Base-by-base conservation (phyloP, 108 stramenopile genomes). In the Cyclotella distinguenda region DNA sequence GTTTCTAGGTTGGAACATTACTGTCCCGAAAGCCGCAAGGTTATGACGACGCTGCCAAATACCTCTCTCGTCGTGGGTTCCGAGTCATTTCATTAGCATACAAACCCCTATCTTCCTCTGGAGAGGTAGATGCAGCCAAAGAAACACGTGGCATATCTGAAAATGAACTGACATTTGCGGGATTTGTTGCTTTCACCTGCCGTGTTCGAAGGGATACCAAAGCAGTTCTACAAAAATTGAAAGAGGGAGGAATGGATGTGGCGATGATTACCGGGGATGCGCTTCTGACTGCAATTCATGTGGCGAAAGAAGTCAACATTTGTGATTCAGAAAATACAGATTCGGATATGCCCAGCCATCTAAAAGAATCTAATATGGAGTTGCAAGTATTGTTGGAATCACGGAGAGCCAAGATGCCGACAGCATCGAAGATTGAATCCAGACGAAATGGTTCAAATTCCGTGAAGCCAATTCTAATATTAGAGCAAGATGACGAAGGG, bases 191-290 rank as follows among this genome's bases (percentile, higher is more conserved):
- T 26, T 98, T 98, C 47, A 95, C 95, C 0, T 98, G 97, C 73
- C 81, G 84, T 43, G 95, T 98, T 21, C 79, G 96, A 35, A 85
- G 87, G 45, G 97, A 98, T 78, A 96, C 96, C 8, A 76, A 86
- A 54, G 56, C 70, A 33, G 94, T 95, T 3, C 57, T 97, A 30
- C 43, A 52, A 12, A 68, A 74, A 57, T 83, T 97, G 40, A 87
- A 85, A 70, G 90, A 96, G 56, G 95, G 95, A 34, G 95, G 91
- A 13, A 84, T 87, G 81, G 23, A 19, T 16, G 87, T 96, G 10
- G 83, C 93, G 4, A 98, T 98, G 97, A 89, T 97, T 15, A 98
- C 97, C 22, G 97, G 97, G 0, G 97, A 98, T 81, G 95, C 96
- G 0, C 67, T 96, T 22, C 74, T 98, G 28, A 98, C 97, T 22